A percentile compares a stretch with the other conserved stretches of the same genome.
Conservation (phyloP, 345 rosid genomes). For the Salix purpurea region DNA sequence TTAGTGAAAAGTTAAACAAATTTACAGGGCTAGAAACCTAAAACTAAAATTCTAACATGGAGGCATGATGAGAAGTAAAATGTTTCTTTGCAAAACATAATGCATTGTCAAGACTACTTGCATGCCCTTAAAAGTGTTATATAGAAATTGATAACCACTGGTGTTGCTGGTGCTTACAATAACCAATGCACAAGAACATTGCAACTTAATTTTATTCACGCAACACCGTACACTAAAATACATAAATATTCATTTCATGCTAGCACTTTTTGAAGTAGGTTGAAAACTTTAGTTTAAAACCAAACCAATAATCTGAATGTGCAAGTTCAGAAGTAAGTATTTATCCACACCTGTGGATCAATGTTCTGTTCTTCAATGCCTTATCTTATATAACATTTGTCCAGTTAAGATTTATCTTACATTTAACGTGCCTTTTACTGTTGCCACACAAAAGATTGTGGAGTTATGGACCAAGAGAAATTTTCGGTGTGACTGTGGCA, state of each 20-base stretch:
- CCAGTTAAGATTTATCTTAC: background rate
- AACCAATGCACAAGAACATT: background rate
- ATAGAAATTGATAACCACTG: background rate
- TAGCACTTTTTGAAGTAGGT: background rate
- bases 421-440: background rate
- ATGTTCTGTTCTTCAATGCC: background rate
- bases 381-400: background rate
- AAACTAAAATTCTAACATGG: background rate
- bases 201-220: background rate
- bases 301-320: background rate
- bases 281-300: background rate
- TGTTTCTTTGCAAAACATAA: background rate
- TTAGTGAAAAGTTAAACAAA: background rate
- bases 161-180: background rate
- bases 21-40: background rate
- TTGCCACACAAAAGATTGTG: constrained; percentile 42
- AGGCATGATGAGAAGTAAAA: background rate
- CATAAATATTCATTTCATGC: background rate
- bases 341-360: background rate
- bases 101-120: background rate
- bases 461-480: constrained; percentile 98
- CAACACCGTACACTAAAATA: background rate
- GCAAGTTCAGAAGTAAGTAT: background rate
- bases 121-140: background rate
- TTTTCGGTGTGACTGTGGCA: constrained; percentile 90